Base-by-base conservation (phyloP, 2,329 filamentous ascomycete genomes). In the Endoconidiophora polonica region DNA sequence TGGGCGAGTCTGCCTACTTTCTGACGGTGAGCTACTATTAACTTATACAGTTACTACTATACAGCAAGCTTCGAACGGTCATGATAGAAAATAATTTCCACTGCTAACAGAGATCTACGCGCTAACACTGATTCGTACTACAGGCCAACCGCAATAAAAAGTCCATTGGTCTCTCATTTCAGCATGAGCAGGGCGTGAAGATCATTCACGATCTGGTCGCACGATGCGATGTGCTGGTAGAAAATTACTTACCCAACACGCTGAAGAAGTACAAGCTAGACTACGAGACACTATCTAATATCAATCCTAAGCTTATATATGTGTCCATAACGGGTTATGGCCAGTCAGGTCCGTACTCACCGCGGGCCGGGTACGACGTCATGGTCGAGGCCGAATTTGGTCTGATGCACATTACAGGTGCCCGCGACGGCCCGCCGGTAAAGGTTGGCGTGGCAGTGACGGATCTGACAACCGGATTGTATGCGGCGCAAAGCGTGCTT, bases 371-470 rank as follows among this genome's bases (percentile, higher is more conserved):
- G 3, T 98, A 98, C 70, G 91, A 98, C 65, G 91, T 98, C 57
- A 98, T 98, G 90, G 90, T 98, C 9, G 91, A 98, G 68, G 91
- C 91, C 53, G 91, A 96, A 63, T 88, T 98, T 67, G 91, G 91
- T 1, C 68, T 98, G 51, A 98, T 98, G 91, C 91, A 98, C 66
- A 96, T 98, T 58, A 98, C 91, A 0, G 91, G 91, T 29, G 76
- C 76, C 54, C 75, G 88, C 50, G 83, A 94, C 58, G 87, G 90
- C 0, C 83, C 87, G 1, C 91, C 91, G 0, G 91, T 95, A 38
- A 98, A 98, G 66, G 91, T 98, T 2, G 91, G 91, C 16, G 91
- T 98, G 2, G 91, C 91, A 2, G 91, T 98, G 3, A 96, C 91
- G 0, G 91, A 98, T 64, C 67, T 98, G 46, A 96, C 91, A 0